phyloP scores from a whole-genome alignment of 225 moss, liverwort and hornwort genomes.

The Ulota crispa region DNA sequence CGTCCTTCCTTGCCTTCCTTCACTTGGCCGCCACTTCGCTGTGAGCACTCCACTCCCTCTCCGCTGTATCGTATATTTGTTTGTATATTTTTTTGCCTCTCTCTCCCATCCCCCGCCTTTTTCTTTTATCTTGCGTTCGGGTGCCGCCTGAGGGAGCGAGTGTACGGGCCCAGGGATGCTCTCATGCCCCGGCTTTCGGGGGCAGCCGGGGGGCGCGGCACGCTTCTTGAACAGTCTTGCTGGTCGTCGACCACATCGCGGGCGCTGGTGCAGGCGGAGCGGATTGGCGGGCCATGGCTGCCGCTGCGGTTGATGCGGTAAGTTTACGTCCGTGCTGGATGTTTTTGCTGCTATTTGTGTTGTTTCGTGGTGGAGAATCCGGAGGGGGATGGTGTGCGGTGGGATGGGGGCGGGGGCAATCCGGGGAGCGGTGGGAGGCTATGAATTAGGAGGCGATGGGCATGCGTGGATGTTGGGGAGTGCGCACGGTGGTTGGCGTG shows the following conservation, averaged over 20 bases:
- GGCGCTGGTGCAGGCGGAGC: background rate
- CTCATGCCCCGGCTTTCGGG: conserved; percentile 33
- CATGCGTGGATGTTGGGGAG: background rate
- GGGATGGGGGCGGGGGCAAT: background rate
- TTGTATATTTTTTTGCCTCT: background rate
- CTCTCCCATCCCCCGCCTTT: background rate
- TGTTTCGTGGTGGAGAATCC: background rate
- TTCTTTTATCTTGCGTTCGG: background rate
- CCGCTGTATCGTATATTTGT: background rate
- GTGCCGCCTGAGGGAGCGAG: background rate
- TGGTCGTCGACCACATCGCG: conserved; percentile 7
- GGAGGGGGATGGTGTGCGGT: background rate
- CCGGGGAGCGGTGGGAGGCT: conserved; percentile 17
- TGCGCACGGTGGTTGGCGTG: background rate
- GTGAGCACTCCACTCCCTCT: background rate
- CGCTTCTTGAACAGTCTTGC: conserved; percentile 35
- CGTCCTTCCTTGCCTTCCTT: background rate
- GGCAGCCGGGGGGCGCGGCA: conserved; percentile 27
- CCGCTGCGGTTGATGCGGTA: conserved; percentile 60
- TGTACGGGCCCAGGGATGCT: conserved; percentile 29
- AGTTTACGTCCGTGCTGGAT: background rate
- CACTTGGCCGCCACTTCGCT: background rate
- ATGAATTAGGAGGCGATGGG: conserved; percentile 26
- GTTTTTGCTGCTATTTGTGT: background rate
- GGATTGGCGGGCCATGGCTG: conserved; percentile 52